Percentiles rank a stretch among this genome's conserved stretches.
Evolutionary conservation across 176 grass and related monocot genomes (phyloP).

Genomic region (Sorghum bicolor): Sorghum_bicolor_NCBIv3 NC_012875.2:54942501-54943000

Average conservation of each 20-base stretch:
- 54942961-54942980: conserved; percentile 41
- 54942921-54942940: conserved; percentile 55
- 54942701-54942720: conserved; percentile 31
- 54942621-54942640: conserved; percentile 13
- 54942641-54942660: conserved; percentile 25
- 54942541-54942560: conserved; percentile 3
- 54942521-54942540: conserved; percentile 11
- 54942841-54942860: conserved; percentile 50
- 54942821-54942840: conserved; percentile 49
- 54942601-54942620: conserved; percentile 32
- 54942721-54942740: conserved; percentile 39
- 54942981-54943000: conserved; percentile 43
- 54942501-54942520: conserved; percentile 10
- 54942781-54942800: conserved; percentile 63
- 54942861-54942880: conserved; percentile 47
- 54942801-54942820: conserved; percentile 66
- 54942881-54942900: conserved; percentile 60
- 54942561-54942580: conserved; percentile 3
- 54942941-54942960: conserved; percentile 28
- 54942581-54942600: conserved; percentile 9
- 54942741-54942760: background rate
- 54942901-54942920: conserved; percentile 64
- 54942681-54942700: background rate
- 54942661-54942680: conserved; percentile 31
- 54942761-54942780: conserved; percentile 71